Base-by-base conservation (phyloP, 768 basidiomycete species). In the Tylopilus cervinicoccineus region DNA sequence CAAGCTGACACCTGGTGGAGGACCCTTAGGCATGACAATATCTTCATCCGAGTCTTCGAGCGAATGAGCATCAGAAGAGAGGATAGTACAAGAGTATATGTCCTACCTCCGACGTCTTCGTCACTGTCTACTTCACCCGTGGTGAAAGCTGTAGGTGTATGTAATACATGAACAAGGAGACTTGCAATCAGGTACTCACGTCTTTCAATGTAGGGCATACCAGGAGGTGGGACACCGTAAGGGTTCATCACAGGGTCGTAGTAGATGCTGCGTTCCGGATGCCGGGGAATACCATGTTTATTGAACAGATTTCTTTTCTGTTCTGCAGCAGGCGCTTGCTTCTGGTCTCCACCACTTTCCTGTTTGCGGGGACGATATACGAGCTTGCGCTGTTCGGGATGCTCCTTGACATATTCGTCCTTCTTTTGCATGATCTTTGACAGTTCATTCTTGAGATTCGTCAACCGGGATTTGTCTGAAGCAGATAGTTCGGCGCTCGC, bases 201-300 rank as follows among this genome's bases (percentile, higher is more conserved):
- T 70, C 86, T 70, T 64, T 97, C 91, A 48, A 80, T 71, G 67
- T 96, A 97, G n/a, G 90, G 92, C 93, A 96, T 91, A 7, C 95
- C 95, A 12, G 94, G 95, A 34, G 94, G 94, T 17, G 94, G 83
- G 16, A 93, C 88, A 24, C 93, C 94, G 62, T 76, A 93, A 20
- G 93, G 92, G 63, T 98, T 98, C 80, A 94, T 84, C 34, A 93
- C 79, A 24, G 88, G 79, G 59, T 98, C 88, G 70, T 93, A 97
- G 66, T 95, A 97, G 29, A 94, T 74, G 67, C 88, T 92, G 55
- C 90, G 76, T 61, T 90, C 91, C n/a, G 93, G 93, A 70, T 93
- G 89, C 45, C 86, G 76, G 53, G 92, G 86, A 33, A 91, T 76
- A 11, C 93, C 93, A 59, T 86, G 80, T 65, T 87, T 86, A 59